Percentiles rank a stretch among this genome's conserved stretches.
phyloP scores from a whole-genome alignment of 2,329 filamentous ascomycete species.

The Microthyrium microscopicum region DNA sequence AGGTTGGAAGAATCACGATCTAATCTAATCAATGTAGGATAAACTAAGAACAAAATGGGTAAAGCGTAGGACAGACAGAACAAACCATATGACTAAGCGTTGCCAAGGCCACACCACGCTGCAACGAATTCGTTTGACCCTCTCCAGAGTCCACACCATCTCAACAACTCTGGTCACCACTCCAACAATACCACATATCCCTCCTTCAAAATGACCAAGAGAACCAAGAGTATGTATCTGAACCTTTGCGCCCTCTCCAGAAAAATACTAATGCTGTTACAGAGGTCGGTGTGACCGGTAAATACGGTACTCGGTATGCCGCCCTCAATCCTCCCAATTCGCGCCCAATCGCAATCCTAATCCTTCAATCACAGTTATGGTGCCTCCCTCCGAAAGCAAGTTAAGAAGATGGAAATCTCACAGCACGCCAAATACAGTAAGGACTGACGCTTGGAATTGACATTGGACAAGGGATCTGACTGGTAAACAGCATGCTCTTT shows the following conservation, averaged over 20 bases:
- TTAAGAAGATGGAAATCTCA: constrained; percentile 99
- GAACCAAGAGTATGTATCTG: constrained; percentile 52
- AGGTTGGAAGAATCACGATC: too few relatives aligned
- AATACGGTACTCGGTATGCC: constrained; percentile 88
- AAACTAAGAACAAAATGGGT: too few relatives aligned
- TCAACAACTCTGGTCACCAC: too few relatives aligned
- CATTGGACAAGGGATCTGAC: background rate
- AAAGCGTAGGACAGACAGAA: too few relatives aligned
- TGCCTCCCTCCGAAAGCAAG: constrained; percentile 97
- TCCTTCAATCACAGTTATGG: constrained; percentile 51
- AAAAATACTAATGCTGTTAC: constrained; percentile 11
- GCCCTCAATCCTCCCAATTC: constrained; percentile 4
- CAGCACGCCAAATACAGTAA: constrained; percentile 81
- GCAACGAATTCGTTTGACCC: too few relatives aligned
- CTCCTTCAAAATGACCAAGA: constrained; percentile 69
- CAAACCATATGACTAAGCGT: too few relatives aligned
- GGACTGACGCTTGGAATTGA: background rate
- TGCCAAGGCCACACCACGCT: too few relatives aligned
- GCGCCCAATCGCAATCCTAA: background rate
- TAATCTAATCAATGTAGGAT: too few relatives aligned
- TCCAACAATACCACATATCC: too few relatives aligned
- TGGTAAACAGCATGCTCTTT: constrained; percentile 56
- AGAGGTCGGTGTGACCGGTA: constrained; percentile 95
- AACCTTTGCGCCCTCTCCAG: constrained; percentile 2
- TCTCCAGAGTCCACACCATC: too few relatives aligned